These are phyloP conservation scores for Fusarium hainanense DNA, from an alignment of 2,329 filamentous ascomycete genomes.

Conservation along the genomic window DNA sequence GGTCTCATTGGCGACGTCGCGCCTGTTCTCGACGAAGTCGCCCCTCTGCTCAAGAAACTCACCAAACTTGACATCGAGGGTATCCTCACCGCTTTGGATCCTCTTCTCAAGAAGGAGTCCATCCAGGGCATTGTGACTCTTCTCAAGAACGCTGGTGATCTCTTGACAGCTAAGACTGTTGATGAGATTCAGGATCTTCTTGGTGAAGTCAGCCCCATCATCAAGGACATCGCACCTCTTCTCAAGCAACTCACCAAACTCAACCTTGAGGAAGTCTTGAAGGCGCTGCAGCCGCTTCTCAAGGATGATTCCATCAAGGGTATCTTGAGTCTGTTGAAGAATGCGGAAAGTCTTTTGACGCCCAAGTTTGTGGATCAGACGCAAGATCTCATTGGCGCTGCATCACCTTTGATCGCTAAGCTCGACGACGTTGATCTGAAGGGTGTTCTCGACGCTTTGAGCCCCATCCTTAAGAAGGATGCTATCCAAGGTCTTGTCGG, in stretches of 20 bases:
- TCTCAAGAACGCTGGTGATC: slow-evolving; percentile 41
- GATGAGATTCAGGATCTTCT: slow-evolving; percentile 50
- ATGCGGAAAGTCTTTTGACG: slow-evolving; percentile 47
- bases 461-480: slow-evolving; percentile 9
- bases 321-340: slow-evolving; percentile 46
- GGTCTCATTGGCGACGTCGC: slow-evolving; percentile 46
- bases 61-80: slow-evolving; percentile 49
- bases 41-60: slow-evolving; percentile 49
- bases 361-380: slow-evolving; percentile 40
- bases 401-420: slow-evolving; percentile 20
- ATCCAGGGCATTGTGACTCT: slow-evolving; percentile 43
- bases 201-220: slow-evolving; percentile 48
- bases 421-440: slow-evolving; percentile 20
- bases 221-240: slow-evolving; percentile 39
- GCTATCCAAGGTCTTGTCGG: slow-evolving; percentile 1
- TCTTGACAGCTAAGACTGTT: slow-evolving; percentile 39
- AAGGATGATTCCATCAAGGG: slow-evolving; percentile 37
- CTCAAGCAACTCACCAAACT: slow-evolving; percentile 47
- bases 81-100: slow-evolving; percentile 45
- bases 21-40: slow-evolving; percentile 47
- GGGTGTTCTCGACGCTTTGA: not conserved
- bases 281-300: slow-evolving; percentile 52
- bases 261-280: slow-evolving; percentile 49
- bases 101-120: slow-evolving; percentile 45
- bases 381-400: slow-evolving; percentile 32